phyloP scores from a whole-genome alignment of 441 rosid species.

The Populus hybrid region DNA sequence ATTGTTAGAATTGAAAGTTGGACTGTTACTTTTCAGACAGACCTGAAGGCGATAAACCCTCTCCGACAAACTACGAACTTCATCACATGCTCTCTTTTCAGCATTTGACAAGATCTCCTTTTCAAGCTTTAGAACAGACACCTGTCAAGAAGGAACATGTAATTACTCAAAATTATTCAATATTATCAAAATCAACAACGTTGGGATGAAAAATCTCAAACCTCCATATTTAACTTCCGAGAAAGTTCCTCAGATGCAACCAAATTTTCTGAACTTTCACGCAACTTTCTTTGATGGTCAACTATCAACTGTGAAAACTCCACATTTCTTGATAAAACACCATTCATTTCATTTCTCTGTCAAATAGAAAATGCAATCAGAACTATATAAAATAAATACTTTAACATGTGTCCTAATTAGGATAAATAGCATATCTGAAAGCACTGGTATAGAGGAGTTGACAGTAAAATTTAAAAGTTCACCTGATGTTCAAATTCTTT shows the following conservation, averaged over 20 bases:
- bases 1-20: conserved; percentile 3
- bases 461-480: conserved; percentile 2
- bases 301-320: conserved; percentile 83
- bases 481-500: conserved; percentile 89
- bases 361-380: conserved; percentile 13
- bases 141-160: conserved; percentile 37
- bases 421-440: not conserved
- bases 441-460: not conserved
- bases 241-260: conserved; percentile 75
- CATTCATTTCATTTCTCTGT: conserved; percentile 71
- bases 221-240: conserved; percentile 90
- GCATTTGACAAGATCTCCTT: conserved; percentile 81
- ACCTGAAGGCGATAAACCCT: conserved; percentile 89
- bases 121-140: conserved; percentile 72
- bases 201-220: conserved; percentile 18
- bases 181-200: conserved; percentile 2
- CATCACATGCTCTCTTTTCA: conserved; percentile 87
- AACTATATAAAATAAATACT: conserved; percentile 6
- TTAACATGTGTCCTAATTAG: not conserved
- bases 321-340: conserved; percentile 76
- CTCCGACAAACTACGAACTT: conserved; percentile 84
- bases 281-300: conserved; percentile 79
- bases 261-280: conserved; percentile 72
- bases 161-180: conserved; percentile 13
- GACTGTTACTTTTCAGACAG: conserved; percentile 18